Evolutionary conservation across 148 eudicot species (phyloP).

Genomic region (Rhododendron molle): DNA sequence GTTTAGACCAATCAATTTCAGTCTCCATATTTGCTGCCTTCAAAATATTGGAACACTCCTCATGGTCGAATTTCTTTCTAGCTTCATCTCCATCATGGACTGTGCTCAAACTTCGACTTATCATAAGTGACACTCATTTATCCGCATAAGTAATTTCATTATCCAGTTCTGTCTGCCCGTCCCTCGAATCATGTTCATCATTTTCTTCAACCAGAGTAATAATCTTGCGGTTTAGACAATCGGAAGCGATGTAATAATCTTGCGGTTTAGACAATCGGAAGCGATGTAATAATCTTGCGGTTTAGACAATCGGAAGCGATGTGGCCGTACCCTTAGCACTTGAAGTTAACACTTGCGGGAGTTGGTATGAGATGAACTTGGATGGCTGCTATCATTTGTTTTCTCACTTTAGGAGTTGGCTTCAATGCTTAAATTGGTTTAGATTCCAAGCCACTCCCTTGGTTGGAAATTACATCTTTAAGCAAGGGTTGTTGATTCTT

Average conservation of each 20-base stretch:
- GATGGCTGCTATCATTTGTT: background rate
- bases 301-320: background rate
- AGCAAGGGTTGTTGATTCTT: background rate
- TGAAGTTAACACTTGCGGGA: background rate
- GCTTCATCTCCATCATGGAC: background rate
- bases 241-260: background rate
- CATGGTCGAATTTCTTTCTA: too few relatives aligned
- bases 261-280: background rate
- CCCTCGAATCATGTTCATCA: background rate
- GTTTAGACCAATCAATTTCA: background rate
- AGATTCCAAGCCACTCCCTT: background rate
- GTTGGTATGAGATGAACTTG: background rate
- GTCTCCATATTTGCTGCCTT: background rate
- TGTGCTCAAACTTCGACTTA: background rate
- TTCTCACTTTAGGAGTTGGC: background rate
- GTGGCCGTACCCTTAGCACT: background rate
- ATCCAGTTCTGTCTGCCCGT: background rate
- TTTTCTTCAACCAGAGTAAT: background rate
- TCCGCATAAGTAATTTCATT: background rate
- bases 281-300: background rate
- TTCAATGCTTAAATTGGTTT: background rate
- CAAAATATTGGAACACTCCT: background rate
- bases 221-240: background rate
- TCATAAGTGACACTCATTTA: background rate
- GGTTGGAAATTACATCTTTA: background rate